Conservation (phyloP, 164 flowering plant species). For the Dillenia turbinata region DNA sequence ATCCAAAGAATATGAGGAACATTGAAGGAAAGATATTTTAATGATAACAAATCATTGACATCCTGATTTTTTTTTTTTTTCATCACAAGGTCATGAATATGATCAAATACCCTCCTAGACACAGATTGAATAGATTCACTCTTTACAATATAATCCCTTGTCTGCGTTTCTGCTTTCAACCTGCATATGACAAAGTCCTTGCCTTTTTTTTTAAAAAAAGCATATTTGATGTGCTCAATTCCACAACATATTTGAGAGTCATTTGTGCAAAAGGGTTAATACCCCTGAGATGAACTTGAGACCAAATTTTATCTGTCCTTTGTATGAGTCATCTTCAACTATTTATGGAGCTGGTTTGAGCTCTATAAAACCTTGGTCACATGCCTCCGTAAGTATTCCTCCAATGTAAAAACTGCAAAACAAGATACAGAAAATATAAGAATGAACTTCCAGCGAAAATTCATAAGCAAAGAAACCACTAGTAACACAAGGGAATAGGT, state of each 20-base stretch:
- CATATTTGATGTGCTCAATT: too few species aligned
- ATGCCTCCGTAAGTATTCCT: conserved; percentile 63
- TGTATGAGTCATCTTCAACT: conserved; percentile 71
- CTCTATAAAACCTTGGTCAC: conserved; percentile 45
- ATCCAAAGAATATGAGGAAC: too few species aligned
- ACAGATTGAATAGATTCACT: conserved; percentile 16
- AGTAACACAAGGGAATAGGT: too few species aligned
- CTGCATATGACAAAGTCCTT: conserved; percentile 21
- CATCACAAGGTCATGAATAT: not conserved
- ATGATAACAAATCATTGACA: too few species aligned
- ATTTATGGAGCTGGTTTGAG: conserved; percentile 58
- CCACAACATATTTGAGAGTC: too few species aligned
- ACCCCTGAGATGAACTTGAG: conserved; percentile 55
- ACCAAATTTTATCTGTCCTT: conserved; percentile 69
- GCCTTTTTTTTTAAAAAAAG: not conserved
- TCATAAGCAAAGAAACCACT: too few species aligned
- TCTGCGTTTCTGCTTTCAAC: conserved; percentile 15
- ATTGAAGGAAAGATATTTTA: too few species aligned
- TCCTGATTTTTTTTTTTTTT: too few species aligned
- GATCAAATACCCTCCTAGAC: conserved; percentile 5
- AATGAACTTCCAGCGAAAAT: not conserved
- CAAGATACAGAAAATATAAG: not conserved
- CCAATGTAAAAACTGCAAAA: conserved; percentile 59
- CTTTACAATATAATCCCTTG: conserved; percentile 9
- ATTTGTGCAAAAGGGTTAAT: conserved; percentile 11